Conservation (phyloP, 768 basidiomycete species). For the Suillus plorans region DNA sequence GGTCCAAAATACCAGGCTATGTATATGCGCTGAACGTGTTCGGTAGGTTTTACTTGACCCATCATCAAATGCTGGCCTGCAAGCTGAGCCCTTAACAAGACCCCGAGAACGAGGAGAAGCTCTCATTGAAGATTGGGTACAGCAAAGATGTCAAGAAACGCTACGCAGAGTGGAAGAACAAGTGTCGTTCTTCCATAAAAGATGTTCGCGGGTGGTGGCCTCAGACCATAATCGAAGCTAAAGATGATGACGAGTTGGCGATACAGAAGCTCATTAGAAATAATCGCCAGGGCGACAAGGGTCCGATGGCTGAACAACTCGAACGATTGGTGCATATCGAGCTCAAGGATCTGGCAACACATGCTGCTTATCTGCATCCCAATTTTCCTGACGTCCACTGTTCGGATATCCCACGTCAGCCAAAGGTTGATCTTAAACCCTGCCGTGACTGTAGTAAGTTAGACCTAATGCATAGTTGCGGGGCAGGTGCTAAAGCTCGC, state of each 20-base stretch:
- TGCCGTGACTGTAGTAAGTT: conserved; percentile 52
- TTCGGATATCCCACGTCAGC: conserved; percentile 18
- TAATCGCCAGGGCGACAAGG: conserved; percentile 58
- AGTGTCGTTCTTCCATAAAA: conserved; percentile 74
- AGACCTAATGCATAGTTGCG: conserved; percentile 28
- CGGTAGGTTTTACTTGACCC: conserved; percentile 8
- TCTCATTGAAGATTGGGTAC: conserved; percentile 79
- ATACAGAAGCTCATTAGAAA: conserved; percentile 61
- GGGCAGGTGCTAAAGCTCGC: conserved; percentile 1
- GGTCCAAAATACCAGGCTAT: conserved; percentile 76
- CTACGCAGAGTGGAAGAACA: conserved; percentile 76
- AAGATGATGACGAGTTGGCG: conserved; percentile 31
- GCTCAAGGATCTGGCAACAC: conserved; percentile 62
- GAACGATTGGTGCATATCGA: conserved; percentile 83
- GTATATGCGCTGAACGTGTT: conserved; percentile 71
- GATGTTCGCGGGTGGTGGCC: conserved; percentile 77
- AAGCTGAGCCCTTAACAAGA: conserved; percentile 22
- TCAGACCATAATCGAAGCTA: conserved; percentile 40
- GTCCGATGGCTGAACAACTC: conserved; percentile 66
- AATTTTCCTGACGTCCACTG: conserved; percentile 41
- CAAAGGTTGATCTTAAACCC: conserved; percentile 18
- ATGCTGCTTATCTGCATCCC: conserved; percentile 59
- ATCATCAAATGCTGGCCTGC: not conserved
- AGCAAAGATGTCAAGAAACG: conserved; percentile 70
- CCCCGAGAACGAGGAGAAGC: conserved; percentile 31